These are phyloP conservation scores for Tremellales sp. DNA, from an alignment of 1,284 basidiomycete species.

Conservation along the genomic window DNA sequence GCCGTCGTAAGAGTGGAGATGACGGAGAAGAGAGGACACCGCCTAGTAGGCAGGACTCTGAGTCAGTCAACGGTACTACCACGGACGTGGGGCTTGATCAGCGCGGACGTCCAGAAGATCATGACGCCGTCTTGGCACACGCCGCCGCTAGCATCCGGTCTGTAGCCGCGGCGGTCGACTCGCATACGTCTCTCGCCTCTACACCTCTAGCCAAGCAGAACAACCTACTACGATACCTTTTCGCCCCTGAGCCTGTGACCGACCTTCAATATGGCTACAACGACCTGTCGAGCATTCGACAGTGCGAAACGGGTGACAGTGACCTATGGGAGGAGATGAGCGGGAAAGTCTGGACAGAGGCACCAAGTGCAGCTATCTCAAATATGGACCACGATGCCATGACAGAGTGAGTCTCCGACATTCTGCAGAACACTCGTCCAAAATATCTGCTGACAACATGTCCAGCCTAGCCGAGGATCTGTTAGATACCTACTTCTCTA, in stretches of 20 bases:
- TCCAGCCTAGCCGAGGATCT: slow-evolving; percentile 77
- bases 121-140: slow-evolving; percentile 1
- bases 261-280: slow-evolving; percentile 37
- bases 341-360: slow-evolving; percentile 34
- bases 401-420: slow-evolving; percentile 18
- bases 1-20: background rate
- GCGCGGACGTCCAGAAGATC: too few species aligned
- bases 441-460: background rate
- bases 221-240: slow-evolving; percentile 41
- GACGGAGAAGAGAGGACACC: background rate
- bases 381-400: slow-evolving; percentile 20
- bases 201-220: too few species aligned
- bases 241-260: slow-evolving; percentile 35
- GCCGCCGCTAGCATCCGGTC: background rate
- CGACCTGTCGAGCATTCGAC: slow-evolving; percentile 31
- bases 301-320: slow-evolving; percentile 15
- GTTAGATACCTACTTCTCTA: slow-evolving; percentile 67
- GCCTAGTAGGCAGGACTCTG: too few species aligned
- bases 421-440: background rate
- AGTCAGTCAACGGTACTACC: too few species aligned
- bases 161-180: slow-evolving; percentile 1
- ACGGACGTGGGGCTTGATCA: too few species aligned
- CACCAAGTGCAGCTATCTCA: slow-evolving; percentile 30
- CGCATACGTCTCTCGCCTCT: too few species aligned
- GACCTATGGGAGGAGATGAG: slow-evolving; percentile 39